Evolutionary conservation across 108 stramenopile species (phyloP).

Genomic region (Fragilariopsis cylindrus): DNA sequence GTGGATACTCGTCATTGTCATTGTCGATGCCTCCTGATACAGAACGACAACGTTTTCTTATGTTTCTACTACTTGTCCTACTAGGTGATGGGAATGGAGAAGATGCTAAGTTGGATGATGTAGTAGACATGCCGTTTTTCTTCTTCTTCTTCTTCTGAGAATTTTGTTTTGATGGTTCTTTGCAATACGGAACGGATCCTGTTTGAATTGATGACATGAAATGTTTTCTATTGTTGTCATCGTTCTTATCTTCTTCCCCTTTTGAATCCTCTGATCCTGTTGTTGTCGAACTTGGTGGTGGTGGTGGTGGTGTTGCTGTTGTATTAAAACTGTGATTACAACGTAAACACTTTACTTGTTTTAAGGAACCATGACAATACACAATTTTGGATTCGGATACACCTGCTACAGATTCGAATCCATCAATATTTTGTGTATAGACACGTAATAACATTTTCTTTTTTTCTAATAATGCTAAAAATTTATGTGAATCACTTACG

Average conservation of each 20-base stretch:
- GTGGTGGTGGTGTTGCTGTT: background rate
- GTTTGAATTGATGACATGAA: background rate
- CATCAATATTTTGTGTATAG: constrained; percentile 87
- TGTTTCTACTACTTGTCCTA: background rate
- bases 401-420: constrained; percentile 65
- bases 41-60: no score
- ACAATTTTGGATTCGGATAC: constrained; percentile 65
- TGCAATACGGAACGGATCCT: background rate
- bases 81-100: background rate
- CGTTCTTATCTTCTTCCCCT: background rate
- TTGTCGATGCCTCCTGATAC: no score
- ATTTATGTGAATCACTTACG: constrained; percentile 63
- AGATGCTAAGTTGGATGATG: background rate
- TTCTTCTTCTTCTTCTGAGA: background rate
- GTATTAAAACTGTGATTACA: constrained; percentile 20
- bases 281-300: background rate
- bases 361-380: constrained; percentile 81
- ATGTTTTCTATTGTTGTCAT: background rate
- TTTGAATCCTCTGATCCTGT: background rate
- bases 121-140: background rate
- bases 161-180: background rate
- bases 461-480: constrained; percentile 68
- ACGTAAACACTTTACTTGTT: constrained; percentile 48
- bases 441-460: constrained; percentile 64
- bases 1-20: background rate